These are phyloP conservation scores for Globomyces pollinis-pini DNA, from an alignment of 192 early-diverging fungal genomes.

Conservation along the genomic window DNA sequence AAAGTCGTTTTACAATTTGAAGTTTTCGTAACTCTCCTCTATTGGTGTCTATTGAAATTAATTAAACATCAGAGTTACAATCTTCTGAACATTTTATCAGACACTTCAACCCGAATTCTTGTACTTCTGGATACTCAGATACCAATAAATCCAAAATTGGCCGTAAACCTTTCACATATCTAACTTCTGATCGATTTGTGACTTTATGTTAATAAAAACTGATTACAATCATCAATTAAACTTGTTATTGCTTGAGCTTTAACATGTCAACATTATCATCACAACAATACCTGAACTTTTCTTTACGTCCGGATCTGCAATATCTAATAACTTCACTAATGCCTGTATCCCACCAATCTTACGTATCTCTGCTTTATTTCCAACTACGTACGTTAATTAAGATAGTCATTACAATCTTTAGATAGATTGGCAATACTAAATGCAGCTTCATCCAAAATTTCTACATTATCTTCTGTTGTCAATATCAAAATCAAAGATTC, in stretches of 20 bases:
- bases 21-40: conserved; percentile 37
- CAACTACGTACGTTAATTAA: conserved; percentile 22
- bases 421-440: conserved; percentile 42
- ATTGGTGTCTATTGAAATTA: conserved; percentile 17
- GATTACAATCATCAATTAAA: conserved; percentile 46
- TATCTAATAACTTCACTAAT: conserved; percentile 41
- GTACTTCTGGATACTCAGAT: conserved; percentile 41
- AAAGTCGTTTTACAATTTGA: conserved; percentile 31
- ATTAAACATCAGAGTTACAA: too few species aligned
- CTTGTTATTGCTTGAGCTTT: conserved; percentile 35
- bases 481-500: conserved; percentile 29
- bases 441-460: conserved; percentile 50
- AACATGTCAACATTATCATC: too few species aligned
- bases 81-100: conserved; percentile 41
- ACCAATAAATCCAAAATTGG: conserved; percentile 38
- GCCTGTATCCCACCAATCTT: conserved; percentile 43
- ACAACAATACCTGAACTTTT: conserved; percentile 38
- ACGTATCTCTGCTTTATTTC: conserved; percentile 45
- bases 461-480: conserved; percentile 28
- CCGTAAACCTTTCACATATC: conserved; percentile 36
- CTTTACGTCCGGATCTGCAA: conserved; percentile 49
- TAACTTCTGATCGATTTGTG: conserved; percentile 38
- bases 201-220: conserved; percentile 17
- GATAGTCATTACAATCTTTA: conserved; percentile 37
- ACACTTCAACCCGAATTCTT: conserved; percentile 36